A percentile compares a stretch with the other conserved stretches of the same genome.
Conservation (phyloP, 2,329 filamentous ascomycete genomes). For the Decorospora gaudefroyi region DNA sequence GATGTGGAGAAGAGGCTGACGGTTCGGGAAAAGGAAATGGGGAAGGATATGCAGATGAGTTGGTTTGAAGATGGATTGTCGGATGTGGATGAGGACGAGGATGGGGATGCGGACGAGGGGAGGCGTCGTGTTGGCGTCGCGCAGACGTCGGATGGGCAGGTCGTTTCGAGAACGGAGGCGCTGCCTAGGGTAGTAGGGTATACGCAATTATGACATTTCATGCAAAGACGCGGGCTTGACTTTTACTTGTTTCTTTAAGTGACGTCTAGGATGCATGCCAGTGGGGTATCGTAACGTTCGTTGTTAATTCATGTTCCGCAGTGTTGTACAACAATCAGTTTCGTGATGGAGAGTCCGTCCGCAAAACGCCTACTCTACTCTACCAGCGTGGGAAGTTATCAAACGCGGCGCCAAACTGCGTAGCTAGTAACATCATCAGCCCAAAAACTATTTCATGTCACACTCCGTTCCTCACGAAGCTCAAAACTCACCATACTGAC, state of each 20-base stretch:
- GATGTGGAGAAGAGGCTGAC: conserved; percentile 11
- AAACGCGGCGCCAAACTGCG: conserved; percentile 20
- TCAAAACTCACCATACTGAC: conserved; percentile 24
- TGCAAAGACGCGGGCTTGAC: background rate
- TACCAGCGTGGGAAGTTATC: conserved; percentile 17
- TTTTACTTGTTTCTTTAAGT: no score
- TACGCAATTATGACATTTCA: conserved; percentile 8
- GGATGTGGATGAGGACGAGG: background rate
- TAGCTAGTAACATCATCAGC: conserved; percentile 6
- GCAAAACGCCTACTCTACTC: background rate
- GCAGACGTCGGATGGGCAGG: conserved; percentile 5
- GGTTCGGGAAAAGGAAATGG: conserved; percentile 8
- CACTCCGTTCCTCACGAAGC: background rate
- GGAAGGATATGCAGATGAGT: conserved; percentile 2
- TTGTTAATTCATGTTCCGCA: no score
- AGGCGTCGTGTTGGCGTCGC: conserved; percentile 10
- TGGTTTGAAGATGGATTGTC: background rate
- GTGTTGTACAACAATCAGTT: no score
- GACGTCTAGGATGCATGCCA: no score
- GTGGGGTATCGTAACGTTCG: no score
- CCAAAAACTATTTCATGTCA: no score
- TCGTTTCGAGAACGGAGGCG: background rate
- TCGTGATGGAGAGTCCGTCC: background rate
- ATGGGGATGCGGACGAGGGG: background rate
- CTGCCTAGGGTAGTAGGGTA: conserved; percentile 9